Evolutionary conservation across 164 flowering plant genomes (phyloP).

Genomic region (Houttuynia cordata): DNA sequence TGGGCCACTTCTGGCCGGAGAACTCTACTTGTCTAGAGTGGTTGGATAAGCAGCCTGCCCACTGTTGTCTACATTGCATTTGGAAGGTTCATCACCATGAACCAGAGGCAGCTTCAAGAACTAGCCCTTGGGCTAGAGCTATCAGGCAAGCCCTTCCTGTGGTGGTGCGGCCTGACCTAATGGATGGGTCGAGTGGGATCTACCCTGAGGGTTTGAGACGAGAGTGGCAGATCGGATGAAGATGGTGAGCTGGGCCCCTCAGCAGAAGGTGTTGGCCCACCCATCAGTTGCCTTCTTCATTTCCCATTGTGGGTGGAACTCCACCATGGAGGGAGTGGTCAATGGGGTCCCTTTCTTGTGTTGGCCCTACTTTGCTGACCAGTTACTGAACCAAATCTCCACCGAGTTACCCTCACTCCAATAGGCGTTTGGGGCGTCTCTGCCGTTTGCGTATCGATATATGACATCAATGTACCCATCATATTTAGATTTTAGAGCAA

Average conservation of each 20-base stretch:
- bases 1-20: not conserved
- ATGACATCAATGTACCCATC: too few relatives aligned
- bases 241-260: slow-evolving; percentile 3
- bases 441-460: too few relatives aligned
- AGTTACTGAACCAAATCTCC: too few relatives aligned
- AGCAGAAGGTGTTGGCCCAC: slow-evolving; percentile 3
- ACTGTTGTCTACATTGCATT: not conserved
- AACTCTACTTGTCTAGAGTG: not conserved
- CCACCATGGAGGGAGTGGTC: slow-evolving; percentile 2
- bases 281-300: slow-evolving; percentile 3
- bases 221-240: not conserved
- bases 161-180: not conserved
- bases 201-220: not conserved
- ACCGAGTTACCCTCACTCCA: too few relatives aligned
- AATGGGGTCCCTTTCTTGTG: slow-evolving; percentile 2
- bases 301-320: slow-evolving; percentile 7
- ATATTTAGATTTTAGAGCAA: too few relatives aligned
- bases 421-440: too few relatives aligned
- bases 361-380: slow-evolving; percentile 7
- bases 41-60: not conserved
- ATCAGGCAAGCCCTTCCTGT: not conserved
- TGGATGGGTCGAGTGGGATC: not conserved
- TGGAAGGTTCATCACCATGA: not conserved
- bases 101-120: not conserved
- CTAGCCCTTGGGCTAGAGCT: not conserved